Conservation (phyloP, 1,284 basidiomycete species). For the Takashimella koratensis region DNA sequence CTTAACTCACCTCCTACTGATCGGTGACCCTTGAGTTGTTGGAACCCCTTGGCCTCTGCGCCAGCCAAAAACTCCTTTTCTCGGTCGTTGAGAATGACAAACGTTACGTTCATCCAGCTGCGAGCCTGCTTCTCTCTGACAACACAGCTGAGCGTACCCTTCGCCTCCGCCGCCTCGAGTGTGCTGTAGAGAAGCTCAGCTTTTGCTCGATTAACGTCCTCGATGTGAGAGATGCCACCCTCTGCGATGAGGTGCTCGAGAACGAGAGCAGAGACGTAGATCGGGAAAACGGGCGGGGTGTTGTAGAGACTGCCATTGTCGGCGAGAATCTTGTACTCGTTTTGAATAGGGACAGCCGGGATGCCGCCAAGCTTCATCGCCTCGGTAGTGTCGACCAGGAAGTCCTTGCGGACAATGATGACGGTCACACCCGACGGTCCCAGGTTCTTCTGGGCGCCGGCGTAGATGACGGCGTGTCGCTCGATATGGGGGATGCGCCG, state of each 20-base stretch:
- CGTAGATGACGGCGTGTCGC: conserved; percentile 90
- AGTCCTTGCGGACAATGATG: conserved; percentile 87
- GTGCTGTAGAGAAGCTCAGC: conserved; percentile 68
- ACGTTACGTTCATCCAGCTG: conserved; percentile 93
- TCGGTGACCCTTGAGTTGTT: conserved; percentile 84
- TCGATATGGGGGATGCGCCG: conserved; percentile 84
- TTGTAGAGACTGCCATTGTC: conserved; percentile 85
- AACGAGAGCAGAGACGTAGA: conserved; percentile 89
- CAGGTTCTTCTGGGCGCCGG: conserved; percentile 98
- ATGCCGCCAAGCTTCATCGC: conserved; percentile 69
- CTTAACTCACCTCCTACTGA: conserved; percentile 56
- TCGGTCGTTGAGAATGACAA: conserved; percentile 65
- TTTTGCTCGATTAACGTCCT: conserved; percentile 67
- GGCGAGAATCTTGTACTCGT: conserved; percentile 81
- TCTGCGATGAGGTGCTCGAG: conserved; percentile 63
- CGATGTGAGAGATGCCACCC: conserved; percentile 70
- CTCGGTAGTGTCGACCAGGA: conserved; percentile 79
- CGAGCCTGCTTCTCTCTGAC: conserved; percentile 64
- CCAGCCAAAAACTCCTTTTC: conserved; percentile 72
- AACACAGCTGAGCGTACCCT: conserved; percentile 64
- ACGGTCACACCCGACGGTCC: conserved; percentile 92
- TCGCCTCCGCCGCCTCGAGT: conserved; percentile 65
- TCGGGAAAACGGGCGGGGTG: conserved; percentile 87
- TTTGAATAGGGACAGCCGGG: conserved; percentile 56
- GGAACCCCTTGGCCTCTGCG: conserved; percentile 72